These are phyloP conservation scores for Litsea cubeba DNA, from an alignment of 164 flowering plant genomes.

Conservation along the genomic window DNA sequence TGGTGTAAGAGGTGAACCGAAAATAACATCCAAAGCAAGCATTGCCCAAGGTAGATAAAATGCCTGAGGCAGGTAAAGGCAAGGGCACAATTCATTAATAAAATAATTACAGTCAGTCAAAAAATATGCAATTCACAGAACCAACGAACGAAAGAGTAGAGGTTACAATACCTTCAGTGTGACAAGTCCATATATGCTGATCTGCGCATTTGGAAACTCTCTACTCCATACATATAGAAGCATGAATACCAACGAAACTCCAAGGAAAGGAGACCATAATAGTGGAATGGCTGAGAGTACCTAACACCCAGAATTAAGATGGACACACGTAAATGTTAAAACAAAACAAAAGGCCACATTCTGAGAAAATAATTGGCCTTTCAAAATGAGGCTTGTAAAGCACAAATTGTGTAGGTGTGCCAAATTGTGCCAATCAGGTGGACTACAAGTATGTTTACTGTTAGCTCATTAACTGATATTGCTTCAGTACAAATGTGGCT, in stretches of 20 bases:
- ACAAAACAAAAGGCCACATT: neutral
- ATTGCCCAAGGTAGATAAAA: constrained; percentile 98
- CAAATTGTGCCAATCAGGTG: too few relatives aligned
- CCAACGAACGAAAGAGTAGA: neutral
- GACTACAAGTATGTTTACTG: too few relatives aligned
- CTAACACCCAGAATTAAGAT: neutral
- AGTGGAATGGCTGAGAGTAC: constrained; percentile 30
- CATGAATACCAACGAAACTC: constrained; percentile 54
- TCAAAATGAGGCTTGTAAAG: neutral
- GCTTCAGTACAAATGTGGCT: too few relatives aligned
- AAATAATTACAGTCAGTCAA: neutral
- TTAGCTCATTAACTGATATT: too few relatives aligned
- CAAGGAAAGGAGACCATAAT: constrained; percentile 37
- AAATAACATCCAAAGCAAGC: constrained; percentile 89
- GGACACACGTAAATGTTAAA: neutral
- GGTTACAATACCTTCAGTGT: constrained; percentile 40
- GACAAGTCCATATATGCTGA: constrained; percentile 47
- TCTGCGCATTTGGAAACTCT: constrained; percentile 50
- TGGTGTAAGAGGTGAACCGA: constrained; percentile 72
- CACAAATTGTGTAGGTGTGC: too few relatives aligned
- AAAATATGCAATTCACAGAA: neutral
- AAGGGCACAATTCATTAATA: neutral
- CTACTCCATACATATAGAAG: constrained; percentile 58
- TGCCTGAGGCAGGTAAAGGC: constrained; percentile 44
- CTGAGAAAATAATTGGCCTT: neutral